A percentile compares a stretch with the other conserved stretches of the same genome.
Evolutionary conservation across 495 filamentous ascomycete species (phyloP).

Genomic region (Alectoria sarmentosa): DNA sequence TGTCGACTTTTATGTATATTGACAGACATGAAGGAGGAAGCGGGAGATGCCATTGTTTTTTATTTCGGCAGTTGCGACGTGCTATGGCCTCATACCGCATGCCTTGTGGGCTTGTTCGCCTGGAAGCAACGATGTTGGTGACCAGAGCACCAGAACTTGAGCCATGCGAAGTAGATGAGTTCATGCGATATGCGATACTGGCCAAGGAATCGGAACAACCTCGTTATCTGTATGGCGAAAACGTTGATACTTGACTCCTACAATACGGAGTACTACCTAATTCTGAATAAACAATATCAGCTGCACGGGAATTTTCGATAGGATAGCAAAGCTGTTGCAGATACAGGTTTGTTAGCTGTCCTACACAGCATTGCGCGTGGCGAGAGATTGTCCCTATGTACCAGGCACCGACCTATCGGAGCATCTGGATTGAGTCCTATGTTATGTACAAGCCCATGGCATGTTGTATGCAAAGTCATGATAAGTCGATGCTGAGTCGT

Average conservation of each 20-base stretch:
- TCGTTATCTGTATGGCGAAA: not conserved
- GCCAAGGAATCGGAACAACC: not conserved
- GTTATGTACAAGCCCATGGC: not conserved
- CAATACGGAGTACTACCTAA: not conserved
- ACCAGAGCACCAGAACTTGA: not conserved
- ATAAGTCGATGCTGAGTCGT: slow-evolving; percentile 12
- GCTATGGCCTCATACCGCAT: not conserved
- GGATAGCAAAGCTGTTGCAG: not conserved
- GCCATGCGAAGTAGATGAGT: not conserved
- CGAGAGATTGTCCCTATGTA: not conserved
- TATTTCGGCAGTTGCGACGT: not conserved
- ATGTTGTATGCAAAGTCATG: slow-evolving; percentile 2
- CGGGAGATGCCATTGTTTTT: not conserved
- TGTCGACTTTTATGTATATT: not conserved
- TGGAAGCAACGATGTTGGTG: not conserved
- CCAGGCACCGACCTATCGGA: not conserved
- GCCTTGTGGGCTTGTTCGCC: not conserved
- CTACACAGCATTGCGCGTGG: not conserved
- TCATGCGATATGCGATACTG: not conserved
- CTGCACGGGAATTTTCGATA: not conserved
- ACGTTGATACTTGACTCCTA: not conserved
- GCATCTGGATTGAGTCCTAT: not conserved
- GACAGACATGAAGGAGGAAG: not conserved
- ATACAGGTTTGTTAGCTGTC: too few relatives aligned
- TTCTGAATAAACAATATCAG: not conserved